Conservation (phyloP, 1,284 basidiomycete genomes). For the Bondarzewia mesenterica region DNA sequence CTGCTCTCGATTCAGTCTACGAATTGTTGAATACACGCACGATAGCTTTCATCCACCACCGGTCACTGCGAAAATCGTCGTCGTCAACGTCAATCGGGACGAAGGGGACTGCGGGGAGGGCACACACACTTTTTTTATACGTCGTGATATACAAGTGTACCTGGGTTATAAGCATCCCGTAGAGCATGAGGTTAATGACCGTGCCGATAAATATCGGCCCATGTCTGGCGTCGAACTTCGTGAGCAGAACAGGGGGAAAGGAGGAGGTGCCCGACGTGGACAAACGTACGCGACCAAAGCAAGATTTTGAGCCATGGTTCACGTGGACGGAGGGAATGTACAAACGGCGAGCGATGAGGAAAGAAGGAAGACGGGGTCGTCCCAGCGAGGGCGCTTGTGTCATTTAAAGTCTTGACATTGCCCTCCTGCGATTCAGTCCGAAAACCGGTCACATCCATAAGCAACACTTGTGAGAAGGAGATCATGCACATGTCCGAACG, state of each 20-base stretch:
- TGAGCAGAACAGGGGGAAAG: neutral
- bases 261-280: neutral
- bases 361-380: no score
- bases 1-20: neutral
- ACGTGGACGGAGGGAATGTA: no score
- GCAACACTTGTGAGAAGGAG: no score
- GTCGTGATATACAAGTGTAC: slow-evolving; percentile 32
- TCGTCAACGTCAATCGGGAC: neutral
- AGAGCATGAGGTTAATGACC: slow-evolving; percentile 30
- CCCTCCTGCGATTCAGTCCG: no score
- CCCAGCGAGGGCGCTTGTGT: no score
- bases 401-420: no score
- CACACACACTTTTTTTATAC: slow-evolving; percentile 26
- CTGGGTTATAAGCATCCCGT: slow-evolving; percentile 33
- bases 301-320: slow-evolving; percentile 2
- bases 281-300: slow-evolving; percentile 4
- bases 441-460: no score
- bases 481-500: no score
- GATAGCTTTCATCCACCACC: slow-evolving; percentile 25
- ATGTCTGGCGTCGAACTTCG: slow-evolving; percentile 19
- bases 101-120: neutral
- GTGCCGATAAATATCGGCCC: slow-evolving; percentile 34
- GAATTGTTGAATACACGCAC: slow-evolving; percentile 12
- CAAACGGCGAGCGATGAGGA: no score
- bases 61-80: slow-evolving; percentile 16